Evolutionary conservation across 2,329 filamentous ascomycete species (phyloP), one percentile per base, ranked within the genome.

Genomic region (Diaporthe vexans): DNA sequence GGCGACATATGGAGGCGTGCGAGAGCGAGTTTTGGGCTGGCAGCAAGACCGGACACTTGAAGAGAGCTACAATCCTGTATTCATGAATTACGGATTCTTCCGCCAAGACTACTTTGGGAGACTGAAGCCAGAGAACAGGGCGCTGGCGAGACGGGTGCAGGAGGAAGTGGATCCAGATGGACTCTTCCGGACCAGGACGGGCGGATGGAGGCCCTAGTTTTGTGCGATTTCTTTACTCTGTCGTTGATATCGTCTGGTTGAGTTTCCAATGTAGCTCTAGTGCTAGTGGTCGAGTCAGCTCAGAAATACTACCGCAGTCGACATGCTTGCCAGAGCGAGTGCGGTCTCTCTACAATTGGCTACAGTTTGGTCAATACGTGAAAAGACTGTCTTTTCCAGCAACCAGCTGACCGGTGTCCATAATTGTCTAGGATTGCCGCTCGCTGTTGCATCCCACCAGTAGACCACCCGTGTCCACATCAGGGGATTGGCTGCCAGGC

Each of bases 81-180:
- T 65, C 21, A 65, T 65, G 61, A 65, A 65, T 29, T 65, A 65
- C 29, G 61, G 61, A 19, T 65, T 65, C 29, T 65, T 65, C 43
- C 61, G 61, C 43, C 61, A 65, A n/a, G 61, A 65, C 19, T 65
- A 65, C 29, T 65, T 65, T 51, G 61, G 61, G 61, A 65, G 61
- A 46, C 61, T 65, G 61, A 65, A 51, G 43, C 61, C 61, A 33
- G 61, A 51, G 43, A 65, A 65, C 43, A 65, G 61, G 61, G 61
- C 61, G 43, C 61, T 65, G 29, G 61, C 61, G 43, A 65, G 35
- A 51, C 48, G 61, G 43, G 43, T 35, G 43, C 61, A 65, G 17
- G 61, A 51, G 43, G 61, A 65, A 51, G 43, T 65, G 10, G 61
- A 51, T 21, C 43, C 61, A 51, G 19, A 35, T 35, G 61, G 61